Conservation (phyloP, 495 filamentous ascomycete species). For the Mycothermus thermophilus region DNA sequence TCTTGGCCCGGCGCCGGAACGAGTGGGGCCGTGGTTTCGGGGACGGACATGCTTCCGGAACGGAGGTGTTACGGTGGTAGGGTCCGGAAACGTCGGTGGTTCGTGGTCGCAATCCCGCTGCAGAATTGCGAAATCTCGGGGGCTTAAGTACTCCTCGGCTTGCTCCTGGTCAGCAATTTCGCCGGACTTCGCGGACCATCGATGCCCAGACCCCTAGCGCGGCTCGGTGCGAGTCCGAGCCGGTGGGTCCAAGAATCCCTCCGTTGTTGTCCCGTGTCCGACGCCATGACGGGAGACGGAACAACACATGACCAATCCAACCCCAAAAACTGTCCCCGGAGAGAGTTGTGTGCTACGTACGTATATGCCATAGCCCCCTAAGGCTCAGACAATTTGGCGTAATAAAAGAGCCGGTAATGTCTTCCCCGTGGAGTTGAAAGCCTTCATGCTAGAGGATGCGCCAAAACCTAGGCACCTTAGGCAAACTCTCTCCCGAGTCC, state of each 20-base stretch:
- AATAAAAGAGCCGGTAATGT: too few species aligned
- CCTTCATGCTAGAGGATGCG: too few species aligned
- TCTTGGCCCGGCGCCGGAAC: background rate
- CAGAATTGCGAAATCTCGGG: background rate
- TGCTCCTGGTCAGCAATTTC: background rate
- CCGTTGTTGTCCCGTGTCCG: conserved; percentile 1
- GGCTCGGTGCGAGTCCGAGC: background rate
- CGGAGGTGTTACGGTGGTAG: too few species aligned
- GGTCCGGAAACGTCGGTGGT: background rate
- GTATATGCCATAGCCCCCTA: too few species aligned
- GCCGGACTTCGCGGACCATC: background rate
- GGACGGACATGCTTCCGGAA: background rate
- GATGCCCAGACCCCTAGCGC: background rate
- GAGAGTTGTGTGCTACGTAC: too few species aligned
- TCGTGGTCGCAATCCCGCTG: conserved; percentile 1
- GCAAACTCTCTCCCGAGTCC: too few species aligned
- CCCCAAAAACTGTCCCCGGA: too few species aligned
- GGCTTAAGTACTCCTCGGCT: background rate
- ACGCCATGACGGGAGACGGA: too few species aligned
- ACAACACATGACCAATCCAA: too few species aligned
- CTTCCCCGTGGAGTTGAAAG: too few species aligned
- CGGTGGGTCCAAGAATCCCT: background rate
- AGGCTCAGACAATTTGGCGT: too few species aligned
- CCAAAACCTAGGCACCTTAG: too few species aligned
- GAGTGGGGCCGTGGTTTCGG: background rate